Percentiles rank a stretch among this genome's conserved stretches.
Conservation (phyloP, 2,329 filamentous ascomycete species). For the Alternaria alternata region DNA sequence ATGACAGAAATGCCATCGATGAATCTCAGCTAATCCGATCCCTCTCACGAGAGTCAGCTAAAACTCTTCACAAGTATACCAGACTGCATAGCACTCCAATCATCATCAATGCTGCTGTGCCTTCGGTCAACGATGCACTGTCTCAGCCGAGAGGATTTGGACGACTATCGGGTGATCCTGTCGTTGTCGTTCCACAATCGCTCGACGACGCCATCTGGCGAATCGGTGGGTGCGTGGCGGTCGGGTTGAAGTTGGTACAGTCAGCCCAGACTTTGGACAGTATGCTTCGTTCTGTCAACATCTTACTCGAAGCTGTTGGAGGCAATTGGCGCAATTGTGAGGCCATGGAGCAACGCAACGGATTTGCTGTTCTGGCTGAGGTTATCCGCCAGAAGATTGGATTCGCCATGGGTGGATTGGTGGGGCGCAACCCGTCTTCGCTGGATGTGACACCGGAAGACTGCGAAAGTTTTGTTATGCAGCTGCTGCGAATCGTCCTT, state of each 20-base stretch:
- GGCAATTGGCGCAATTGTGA: slow-evolving; percentile 98
- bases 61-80: slow-evolving; percentile 72
- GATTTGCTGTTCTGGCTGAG: slow-evolving; percentile 86
- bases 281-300: slow-evolving; percentile 78
- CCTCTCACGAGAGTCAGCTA: slow-evolving; percentile 75
- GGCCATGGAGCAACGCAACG: slow-evolving; percentile 95
- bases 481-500: slow-evolving; percentile 79
- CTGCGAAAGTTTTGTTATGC: slow-evolving; percentile 60
- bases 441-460: slow-evolving; percentile 50
- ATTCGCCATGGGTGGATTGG: slow-evolving; percentile 54
- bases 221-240: slow-evolving; percentile 86
- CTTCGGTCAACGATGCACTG: slow-evolving; percentile 88
- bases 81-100: slow-evolving; percentile 78
- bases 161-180: slow-evolving; percentile 81
- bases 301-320: slow-evolving; percentile 84
- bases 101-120: slow-evolving; percentile 86
- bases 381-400: slow-evolving; percentile 85
- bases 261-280: slow-evolving; percentile 74
- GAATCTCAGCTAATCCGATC: slow-evolving; percentile 79
- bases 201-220: slow-evolving; percentile 94
- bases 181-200: slow-evolving; percentile 80
- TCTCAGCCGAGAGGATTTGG: slow-evolving; percentile 81
- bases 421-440: slow-evolving; percentile 57
- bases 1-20: slow-evolving; percentile 74
- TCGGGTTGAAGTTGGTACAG: slow-evolving; percentile 86